Evolutionary conservation across 441 rosid genomes (phyloP).

Genomic region (Euphorbia schlechtendalii): DNA sequence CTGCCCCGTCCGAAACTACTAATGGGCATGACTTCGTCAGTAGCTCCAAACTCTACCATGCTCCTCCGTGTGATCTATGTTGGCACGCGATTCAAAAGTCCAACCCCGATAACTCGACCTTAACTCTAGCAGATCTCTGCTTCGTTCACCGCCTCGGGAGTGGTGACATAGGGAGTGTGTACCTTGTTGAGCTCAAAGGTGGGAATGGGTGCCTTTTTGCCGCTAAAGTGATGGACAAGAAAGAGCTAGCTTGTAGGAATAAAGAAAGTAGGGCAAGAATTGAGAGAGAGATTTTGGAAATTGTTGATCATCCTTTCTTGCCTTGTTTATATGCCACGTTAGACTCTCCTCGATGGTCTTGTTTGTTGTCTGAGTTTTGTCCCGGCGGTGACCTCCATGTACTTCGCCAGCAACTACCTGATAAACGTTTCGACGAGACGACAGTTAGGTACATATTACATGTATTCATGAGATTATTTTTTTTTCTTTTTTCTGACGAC

Average conservation of each 20-base stretch:
- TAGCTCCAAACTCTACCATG: constrained; percentile 27
- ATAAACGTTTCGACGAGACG: constrained; percentile 68
- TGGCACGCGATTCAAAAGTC: constrained; percentile 32
- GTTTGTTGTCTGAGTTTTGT: constrained; percentile 85
- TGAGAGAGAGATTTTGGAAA: constrained; percentile 73
- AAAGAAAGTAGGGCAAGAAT: constrained; percentile 74
- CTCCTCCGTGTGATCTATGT: constrained; percentile 25
- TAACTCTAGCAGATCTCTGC: constrained; percentile 34
- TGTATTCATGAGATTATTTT: neutral
- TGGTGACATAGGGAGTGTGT: constrained; percentile 61
- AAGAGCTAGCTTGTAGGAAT: constrained; percentile 61
- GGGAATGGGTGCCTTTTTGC: constrained; percentile 55
- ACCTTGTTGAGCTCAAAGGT: constrained; percentile 42
- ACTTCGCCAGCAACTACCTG: constrained; percentile 74
- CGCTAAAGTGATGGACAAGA: constrained; percentile 88
- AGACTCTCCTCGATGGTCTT: constrained; percentile 79
- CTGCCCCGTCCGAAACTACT: constrained; percentile 32
- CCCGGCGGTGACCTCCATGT: constrained; percentile 94
- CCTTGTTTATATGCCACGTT: constrained; percentile 79
- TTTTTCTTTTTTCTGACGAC: no score
- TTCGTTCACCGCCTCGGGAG: constrained; percentile 47
- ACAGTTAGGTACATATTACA: constrained; percentile 61
- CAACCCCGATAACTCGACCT: constrained; percentile 13
- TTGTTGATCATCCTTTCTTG: constrained; percentile 80
- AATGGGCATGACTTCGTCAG: constrained; percentile 18